phyloP scores from a whole-genome alignment of 345 rosid genomes.

The Populus davidiana region DNA sequence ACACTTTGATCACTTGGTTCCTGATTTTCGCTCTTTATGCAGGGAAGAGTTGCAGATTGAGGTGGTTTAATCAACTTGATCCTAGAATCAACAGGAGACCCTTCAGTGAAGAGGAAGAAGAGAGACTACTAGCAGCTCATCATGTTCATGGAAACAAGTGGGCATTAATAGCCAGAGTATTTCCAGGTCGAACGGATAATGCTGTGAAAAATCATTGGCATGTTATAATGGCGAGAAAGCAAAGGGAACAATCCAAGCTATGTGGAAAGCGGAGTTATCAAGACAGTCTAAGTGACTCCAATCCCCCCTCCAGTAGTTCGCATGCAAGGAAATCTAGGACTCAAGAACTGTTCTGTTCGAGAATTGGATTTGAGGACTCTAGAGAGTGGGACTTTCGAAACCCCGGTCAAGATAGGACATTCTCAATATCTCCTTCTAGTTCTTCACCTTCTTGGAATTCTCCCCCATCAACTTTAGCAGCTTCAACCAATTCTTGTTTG shows the following conservation, averaged over 20 bases:
- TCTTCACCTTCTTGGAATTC: conserved; percentile 37
- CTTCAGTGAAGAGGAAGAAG: conserved; percentile 28
- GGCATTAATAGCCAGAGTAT: conserved; percentile 33
- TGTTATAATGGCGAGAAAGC: conserved; percentile 32
- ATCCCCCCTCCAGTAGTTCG: background rate
- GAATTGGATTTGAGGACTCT: conserved; percentile 28
- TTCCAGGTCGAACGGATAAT: conserved; percentile 35
- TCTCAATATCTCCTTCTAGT: conserved; percentile 29
- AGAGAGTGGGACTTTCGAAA: conserved; percentile 32
- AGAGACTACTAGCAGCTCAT: conserved; percentile 29
- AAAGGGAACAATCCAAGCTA: conserved; percentile 35
- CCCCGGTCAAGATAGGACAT: conserved; percentile 28
- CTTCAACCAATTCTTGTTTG: conserved; percentile 23
- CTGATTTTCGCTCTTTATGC: background rate
- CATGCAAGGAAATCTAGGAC: conserved; percentile 31
- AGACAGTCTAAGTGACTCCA: conserved; percentile 21
- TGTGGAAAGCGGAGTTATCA: conserved; percentile 38
- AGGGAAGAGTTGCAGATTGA: conserved; percentile 38
- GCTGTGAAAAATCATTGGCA: conserved; percentile 37
- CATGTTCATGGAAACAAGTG: conserved; percentile 34
- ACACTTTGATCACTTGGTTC: background rate
- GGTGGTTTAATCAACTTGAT: conserved; percentile 37
- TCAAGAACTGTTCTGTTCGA: conserved; percentile 24
- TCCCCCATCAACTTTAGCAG: conserved; percentile 16
- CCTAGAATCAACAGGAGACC: conserved; percentile 36